These are phyloP conservation scores for Labyrinthula sp. DNA, from an alignment of 352 stramenopile genomes.

Conservation along the genomic window DNA sequence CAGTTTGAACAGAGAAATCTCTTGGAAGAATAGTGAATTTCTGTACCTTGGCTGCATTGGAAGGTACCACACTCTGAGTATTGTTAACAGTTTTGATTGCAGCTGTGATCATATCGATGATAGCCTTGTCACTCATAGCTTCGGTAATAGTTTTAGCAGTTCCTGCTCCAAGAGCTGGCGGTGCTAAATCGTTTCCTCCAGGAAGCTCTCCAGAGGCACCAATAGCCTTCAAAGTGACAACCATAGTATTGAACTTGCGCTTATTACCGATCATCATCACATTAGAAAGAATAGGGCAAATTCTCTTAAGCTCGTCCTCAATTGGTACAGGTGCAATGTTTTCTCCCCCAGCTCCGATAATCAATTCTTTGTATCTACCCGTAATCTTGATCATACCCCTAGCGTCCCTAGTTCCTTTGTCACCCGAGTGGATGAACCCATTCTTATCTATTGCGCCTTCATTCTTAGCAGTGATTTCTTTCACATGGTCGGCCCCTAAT, in stretches of 20 bases:
- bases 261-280: conserved; percentile 71
- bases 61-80: not conserved
- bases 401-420: conserved; percentile 64
- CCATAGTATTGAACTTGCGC: conserved; percentile 61
- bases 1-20: conserved; percentile 60
- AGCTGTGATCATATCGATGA: conserved; percentile 14
- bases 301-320: conserved; percentile 65
- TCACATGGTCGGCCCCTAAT: conserved; percentile 36
- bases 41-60: conserved; percentile 23
- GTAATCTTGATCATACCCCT: conserved; percentile 36
- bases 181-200: conserved; percentile 4
- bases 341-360: conserved; percentile 68
- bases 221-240: conserved; percentile 60
- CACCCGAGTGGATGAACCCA: conserved; percentile 59
- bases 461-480: conserved; percentile 37
- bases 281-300: conserved; percentile 63
- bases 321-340: conserved; percentile 74
- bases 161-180: not conserved
- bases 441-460: conserved; percentile 58
- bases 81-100: conserved; percentile 19
- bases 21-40: conserved; percentile 57
- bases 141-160: conserved; percentile 13
- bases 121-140: conserved; percentile 1
- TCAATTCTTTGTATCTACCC: conserved; percentile 40
- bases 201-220: conserved; percentile 16